A percentile compares a stretch with the other conserved stretches of the same genome.
Evolutionary conservation across 2,329 filamentous ascomycete species (phyloP).

Genomic region (Fusarium floridanum): DNA sequence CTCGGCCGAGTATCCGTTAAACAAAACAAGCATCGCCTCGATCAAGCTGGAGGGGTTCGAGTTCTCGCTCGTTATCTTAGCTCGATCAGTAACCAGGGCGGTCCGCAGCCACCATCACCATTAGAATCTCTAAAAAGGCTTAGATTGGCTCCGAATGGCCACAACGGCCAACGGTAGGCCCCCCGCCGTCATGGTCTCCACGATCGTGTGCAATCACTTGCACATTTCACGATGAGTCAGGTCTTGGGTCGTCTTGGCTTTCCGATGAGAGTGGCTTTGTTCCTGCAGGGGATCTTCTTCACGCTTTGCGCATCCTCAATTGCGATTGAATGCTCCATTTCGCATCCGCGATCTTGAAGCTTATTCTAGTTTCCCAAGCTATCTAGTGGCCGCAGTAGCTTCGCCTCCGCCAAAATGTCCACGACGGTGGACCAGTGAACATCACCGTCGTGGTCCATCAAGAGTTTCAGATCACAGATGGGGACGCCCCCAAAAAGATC

Average conservation of each 20-base stretch:
- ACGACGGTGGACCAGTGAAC: neutral
- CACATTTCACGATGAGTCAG: neutral
- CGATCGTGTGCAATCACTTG: neutral
- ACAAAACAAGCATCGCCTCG: neutral
- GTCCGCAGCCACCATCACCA: neutral
- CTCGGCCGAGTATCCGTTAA: neutral
- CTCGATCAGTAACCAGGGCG: neutral
- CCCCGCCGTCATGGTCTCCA: neutral
- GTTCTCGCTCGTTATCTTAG: neutral
- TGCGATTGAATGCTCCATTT: neutral
- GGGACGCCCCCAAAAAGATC: slow-evolving; percentile 13
- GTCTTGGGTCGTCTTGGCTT: neutral
- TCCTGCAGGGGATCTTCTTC: neutral
- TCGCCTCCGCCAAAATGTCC: neutral
- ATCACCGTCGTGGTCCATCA: neutral
- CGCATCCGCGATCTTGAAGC: neutral
- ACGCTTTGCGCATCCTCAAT: neutral
- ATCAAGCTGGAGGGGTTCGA: neutral
- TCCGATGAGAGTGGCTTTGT: neutral
- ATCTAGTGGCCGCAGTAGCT: neutral
- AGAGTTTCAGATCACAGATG: neutral
- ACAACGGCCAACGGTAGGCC: neutral
- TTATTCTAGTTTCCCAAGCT: neutral
- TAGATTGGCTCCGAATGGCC: neutral
- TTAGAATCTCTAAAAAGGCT: slow-evolving; percentile 2